Base-by-base conservation (phyloP, 257 asterid genomes). In the Solanum chilense region DNA sequence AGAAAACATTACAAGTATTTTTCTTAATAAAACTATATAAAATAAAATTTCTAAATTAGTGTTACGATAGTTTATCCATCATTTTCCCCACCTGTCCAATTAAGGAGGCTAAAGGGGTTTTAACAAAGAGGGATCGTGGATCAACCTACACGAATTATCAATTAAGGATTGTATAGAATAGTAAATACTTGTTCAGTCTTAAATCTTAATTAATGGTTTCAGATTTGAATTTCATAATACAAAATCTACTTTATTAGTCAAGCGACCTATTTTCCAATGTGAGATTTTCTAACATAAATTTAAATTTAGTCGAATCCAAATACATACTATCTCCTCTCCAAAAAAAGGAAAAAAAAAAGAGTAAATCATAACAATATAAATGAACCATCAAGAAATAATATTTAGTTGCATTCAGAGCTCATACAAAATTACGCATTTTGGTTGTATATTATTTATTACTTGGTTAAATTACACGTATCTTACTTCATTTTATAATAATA, bases 251-350 rank as follows among this genome's bases (percentile, higher is more conserved):
- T 58, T 8, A 2, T 58, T 58, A 20, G 5, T 5, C 4, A 58
- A 12, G 4, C 0, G 0, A 16, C 0, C 9, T 16, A 6, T 52
- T 18, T 52, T 0, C 0, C n/a, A 49, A 5, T 6, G 0, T 16
- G n/a, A 52, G n/a, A 52, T 52, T 18, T 52, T 49, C 1, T 18
- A 9, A 52, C 11, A 52, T 18, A 52, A 52, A 52, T 52, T 52
- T 52, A 52, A 18, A 52, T 52, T 18, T 52, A 6, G 1, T 18
- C 23, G 2, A 52, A 18, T 52, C 2, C 2, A 3, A 52, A 52
- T 52, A 1, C 11, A 16, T 52, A 52, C 0, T 2, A 52, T 52
- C 5, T 52, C 12, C 1, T 2, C 12, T 16, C 2, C 5, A 2
- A 7, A 20, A 56, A 58, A 56, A 3, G 5, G 2, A 3, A 20